A percentile compares a stretch with the other conserved stretches of the same genome.
phyloP scores from a whole-genome alignment of 805 yeast species.

The Nakazawaea pomicola region DNA sequence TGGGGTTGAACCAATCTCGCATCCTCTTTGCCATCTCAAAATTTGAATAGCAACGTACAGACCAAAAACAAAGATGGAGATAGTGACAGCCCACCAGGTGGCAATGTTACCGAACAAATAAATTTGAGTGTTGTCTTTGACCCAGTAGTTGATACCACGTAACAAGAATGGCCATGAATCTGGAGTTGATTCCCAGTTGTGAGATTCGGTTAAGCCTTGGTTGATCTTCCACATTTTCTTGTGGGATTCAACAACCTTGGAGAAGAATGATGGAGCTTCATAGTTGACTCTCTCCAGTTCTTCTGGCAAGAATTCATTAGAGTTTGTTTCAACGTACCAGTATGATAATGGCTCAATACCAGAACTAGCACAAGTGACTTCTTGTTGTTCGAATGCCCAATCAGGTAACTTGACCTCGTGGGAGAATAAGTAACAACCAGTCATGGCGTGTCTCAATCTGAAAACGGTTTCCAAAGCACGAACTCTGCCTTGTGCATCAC shows the following conservation, averaged over 20 bases:
- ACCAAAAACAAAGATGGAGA: conserved; percentile 44
- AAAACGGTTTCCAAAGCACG: conserved; percentile 67
- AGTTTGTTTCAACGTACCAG: conserved; percentile 75
- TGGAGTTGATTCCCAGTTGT: conserved; percentile 69
- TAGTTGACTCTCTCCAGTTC: conserved; percentile 50
- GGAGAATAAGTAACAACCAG: conserved; percentile 75
- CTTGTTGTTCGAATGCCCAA: conserved; percentile 84
- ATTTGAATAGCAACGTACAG: conserved; percentile 42
- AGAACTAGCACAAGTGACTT: conserved; percentile 73
- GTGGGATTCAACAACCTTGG: conserved; percentile 63
- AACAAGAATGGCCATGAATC: conserved; percentile 66
- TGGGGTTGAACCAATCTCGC: conserved; percentile 38
- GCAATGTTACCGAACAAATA: conserved; percentile 78
- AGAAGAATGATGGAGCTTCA: conserved; percentile 45
- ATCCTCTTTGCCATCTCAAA: conserved; percentile 61
- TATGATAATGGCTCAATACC: conserved; percentile 56
- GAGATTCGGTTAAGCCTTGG: conserved; percentile 62
- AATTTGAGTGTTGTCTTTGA: conserved; percentile 50
- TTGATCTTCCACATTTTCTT: conserved; percentile 74
- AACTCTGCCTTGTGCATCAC: conserved; percentile 49
- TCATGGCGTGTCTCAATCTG: conserved; percentile 73
- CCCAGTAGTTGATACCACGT: conserved; percentile 85
- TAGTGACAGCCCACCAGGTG: conserved; percentile 69
- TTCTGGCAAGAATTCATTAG: conserved; percentile 39
- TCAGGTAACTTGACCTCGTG: conserved; percentile 69